Conservation (phyloP, 2,329 filamentous ascomycete species). For the Metarhizium humberi region DNA sequence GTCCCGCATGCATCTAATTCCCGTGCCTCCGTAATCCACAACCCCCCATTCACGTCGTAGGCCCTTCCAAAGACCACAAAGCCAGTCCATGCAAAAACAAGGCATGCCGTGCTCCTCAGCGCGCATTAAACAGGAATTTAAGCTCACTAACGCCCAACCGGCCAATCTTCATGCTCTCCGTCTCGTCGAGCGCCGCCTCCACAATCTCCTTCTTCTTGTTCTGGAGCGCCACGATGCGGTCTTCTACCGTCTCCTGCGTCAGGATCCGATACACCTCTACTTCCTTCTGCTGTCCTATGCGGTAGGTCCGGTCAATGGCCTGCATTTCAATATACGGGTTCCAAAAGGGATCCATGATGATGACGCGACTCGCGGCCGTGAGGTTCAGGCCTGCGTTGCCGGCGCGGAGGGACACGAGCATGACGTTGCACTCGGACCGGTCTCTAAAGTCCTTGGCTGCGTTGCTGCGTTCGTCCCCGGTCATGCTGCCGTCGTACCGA, state of each 20-base stretch:
- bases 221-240: slow-evolving; percentile 73
- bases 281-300: slow-evolving; percentile 67
- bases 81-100: neutral
- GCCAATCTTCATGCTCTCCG: slow-evolving; percentile 55
- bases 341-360: slow-evolving; percentile 91
- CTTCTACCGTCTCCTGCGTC: slow-evolving; percentile 71
- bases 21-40: neutral
- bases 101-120: neutral
- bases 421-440: slow-evolving; percentile 56
- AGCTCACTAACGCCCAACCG: slow-evolving; percentile 59
- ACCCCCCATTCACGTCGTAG: neutral
- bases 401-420: slow-evolving; percentile 75
- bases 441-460: slow-evolving; percentile 58
- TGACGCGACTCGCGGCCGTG: slow-evolving; percentile 71
- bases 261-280: slow-evolving; percentile 77
- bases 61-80: too few relatives aligned
- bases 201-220: slow-evolving; percentile 70
- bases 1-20: neutral
- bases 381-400: slow-evolving; percentile 82
- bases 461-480: slow-evolving; percentile 54
- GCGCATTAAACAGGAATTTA: slow-evolving; percentile 52
- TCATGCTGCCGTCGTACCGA: slow-evolving; percentile 78
- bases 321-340: slow-evolving; percentile 91
- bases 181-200: slow-evolving; percentile 70
- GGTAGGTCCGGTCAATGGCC: slow-evolving; percentile 80